phyloP scores from a whole-genome alignment of 2,329 filamentous ascomycete genomes.

The Tolypocladium tundrense region DNA sequence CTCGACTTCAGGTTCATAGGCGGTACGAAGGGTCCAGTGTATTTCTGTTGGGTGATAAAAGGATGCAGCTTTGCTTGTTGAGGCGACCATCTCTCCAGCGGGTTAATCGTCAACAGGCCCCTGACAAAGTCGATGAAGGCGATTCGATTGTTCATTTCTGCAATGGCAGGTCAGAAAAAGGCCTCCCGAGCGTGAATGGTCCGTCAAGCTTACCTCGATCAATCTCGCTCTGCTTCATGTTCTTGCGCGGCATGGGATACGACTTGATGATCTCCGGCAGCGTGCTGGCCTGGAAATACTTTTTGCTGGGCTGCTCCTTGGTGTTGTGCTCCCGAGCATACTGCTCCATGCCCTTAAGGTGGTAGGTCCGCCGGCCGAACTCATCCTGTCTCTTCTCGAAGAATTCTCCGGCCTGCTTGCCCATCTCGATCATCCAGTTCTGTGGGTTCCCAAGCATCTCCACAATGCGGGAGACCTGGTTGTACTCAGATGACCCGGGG shows the following conservation, averaged over 20 bases:
- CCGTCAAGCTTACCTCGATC: conserved; percentile 62
- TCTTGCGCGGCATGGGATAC: conserved; percentile 97
- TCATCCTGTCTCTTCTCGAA: conserved; percentile 91
- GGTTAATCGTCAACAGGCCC: conserved; percentile 86
- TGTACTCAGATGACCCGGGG: conserved; percentile 96
- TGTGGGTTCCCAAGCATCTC: conserved; percentile 96
- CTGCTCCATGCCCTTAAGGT: conserved; percentile 94
- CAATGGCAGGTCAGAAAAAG: conserved; percentile 2
- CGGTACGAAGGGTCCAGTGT: conserved; percentile 88
- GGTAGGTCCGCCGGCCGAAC: conserved; percentile 81
- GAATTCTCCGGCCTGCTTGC: conserved; percentile 94
- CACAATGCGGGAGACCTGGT: conserved; percentile 91
- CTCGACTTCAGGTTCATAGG: conserved; percentile 93
- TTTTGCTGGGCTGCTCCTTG: conserved; percentile 98
- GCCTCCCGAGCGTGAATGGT: not conserved
- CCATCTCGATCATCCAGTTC: conserved; percentile 99
- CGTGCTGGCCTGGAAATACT: conserved; percentile 93
- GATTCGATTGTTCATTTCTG: conserved; percentile 97
- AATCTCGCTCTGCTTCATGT: conserved; percentile 96
- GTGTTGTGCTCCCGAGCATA: conserved; percentile 92
- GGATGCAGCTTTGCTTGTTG: conserved; percentile 96
- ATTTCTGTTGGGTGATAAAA: conserved; percentile 98
- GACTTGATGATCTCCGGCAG: conserved; percentile 95
- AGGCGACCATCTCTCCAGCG: conserved; percentile 92
- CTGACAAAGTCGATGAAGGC: conserved; percentile 98